Conservation (phyloP, 331 rosid genomes). For the Quercus phellos region DNA sequence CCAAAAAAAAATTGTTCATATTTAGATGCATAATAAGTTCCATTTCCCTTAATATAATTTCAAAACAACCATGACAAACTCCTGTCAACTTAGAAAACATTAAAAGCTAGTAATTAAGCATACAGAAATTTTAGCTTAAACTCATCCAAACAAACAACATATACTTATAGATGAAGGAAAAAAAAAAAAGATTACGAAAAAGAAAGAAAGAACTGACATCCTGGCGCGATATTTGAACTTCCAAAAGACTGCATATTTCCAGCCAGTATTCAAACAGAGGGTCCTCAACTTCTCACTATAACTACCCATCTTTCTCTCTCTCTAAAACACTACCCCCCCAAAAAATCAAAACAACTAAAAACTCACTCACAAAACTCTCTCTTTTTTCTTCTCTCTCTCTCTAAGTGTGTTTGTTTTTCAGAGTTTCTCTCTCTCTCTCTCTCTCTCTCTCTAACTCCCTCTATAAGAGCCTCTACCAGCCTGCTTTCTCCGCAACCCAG, state of each 20-base stretch:
- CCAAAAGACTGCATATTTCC: slow-evolving; percentile 98
- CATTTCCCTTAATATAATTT: not conserved
- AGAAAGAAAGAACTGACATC: slow-evolving; percentile 46
- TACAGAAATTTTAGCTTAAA: not conserved
- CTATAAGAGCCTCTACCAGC: slow-evolving; percentile 99
- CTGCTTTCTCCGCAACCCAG: slow-evolving; percentile 94
- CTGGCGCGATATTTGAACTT: slow-evolving; percentile 80
- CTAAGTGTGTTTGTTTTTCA: not conserved
- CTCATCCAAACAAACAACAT: slow-evolving; percentile 2
- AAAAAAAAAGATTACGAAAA: not conserved
- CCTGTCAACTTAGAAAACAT: not conserved
- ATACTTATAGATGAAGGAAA: not conserved
- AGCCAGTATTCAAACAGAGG: slow-evolving; percentile 74
- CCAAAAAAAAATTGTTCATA: not conserved
- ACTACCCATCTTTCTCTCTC: slow-evolving; percentile 28
- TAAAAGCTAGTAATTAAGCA: not conserved
- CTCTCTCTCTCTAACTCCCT: slow-evolving; percentile 71
- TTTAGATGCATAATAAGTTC: not conserved
- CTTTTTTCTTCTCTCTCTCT: not conserved
- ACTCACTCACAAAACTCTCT: not conserved
- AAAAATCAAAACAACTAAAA: too few relatives aligned
- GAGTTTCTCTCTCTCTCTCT: not conserved
- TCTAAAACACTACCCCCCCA: not conserved
- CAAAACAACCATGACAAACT: not conserved
- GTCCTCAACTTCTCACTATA: slow-evolving; percentile 37